Percentiles rank a stretch among this genome's conserved stretches.
Evolutionary conservation across 2,329 filamentous ascomycete species (phyloP).

Genomic region (Pseudopithomyces chartarum): DNA sequence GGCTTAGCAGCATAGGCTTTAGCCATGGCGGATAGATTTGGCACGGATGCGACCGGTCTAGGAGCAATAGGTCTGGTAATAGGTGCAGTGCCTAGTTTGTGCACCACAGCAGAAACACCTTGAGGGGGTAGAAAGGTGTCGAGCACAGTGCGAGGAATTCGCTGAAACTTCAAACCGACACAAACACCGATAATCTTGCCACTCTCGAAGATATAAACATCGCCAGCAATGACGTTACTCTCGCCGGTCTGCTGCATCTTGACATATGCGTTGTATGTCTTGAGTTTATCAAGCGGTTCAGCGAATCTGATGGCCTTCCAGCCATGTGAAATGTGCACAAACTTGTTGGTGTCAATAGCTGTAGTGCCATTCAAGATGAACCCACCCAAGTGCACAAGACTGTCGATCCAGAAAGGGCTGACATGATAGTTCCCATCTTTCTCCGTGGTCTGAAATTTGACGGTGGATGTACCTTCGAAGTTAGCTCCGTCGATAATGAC

Average conservation of each 20-base stretch:
- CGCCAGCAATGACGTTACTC: conserved; percentile 61
- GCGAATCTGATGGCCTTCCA: conserved; percentile 65
- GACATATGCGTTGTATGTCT: conserved; percentile 64
- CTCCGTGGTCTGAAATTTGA: conserved; percentile 60
- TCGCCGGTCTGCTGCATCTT: conserved; percentile 62
- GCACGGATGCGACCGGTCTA: neutral
- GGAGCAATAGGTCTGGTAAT: conserved; percentile 16
- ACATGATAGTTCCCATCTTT: conserved; percentile 62
- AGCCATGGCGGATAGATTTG: neutral
- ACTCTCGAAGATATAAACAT: conserved; percentile 65
- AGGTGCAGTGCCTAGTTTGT: conserved; percentile 32
- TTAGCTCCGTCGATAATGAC: conserved; percentile 62
- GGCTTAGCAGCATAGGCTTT: conserved; percentile 31
- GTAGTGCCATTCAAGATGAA: conserved; percentile 67
- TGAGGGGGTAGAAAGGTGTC: conserved; percentile 70
- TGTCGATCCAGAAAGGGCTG: conserved; percentile 65
- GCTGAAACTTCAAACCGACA: conserved; percentile 68
- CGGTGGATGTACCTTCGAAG: conserved; percentile 59
- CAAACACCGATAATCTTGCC: conserved; percentile 63
- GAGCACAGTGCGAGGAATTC: conserved; percentile 68
- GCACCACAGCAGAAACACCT: conserved; percentile 42
- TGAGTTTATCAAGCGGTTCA: conserved; percentile 55
- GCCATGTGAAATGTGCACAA: conserved; percentile 66
- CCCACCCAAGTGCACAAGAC: conserved; percentile 62
- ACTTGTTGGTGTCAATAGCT: conserved; percentile 61